Percentiles rank a stretch among this genome's conserved stretches.
phyloP scores from a whole-genome alignment of 805 yeast genomes.

The Ascoidea tarda region DNA sequence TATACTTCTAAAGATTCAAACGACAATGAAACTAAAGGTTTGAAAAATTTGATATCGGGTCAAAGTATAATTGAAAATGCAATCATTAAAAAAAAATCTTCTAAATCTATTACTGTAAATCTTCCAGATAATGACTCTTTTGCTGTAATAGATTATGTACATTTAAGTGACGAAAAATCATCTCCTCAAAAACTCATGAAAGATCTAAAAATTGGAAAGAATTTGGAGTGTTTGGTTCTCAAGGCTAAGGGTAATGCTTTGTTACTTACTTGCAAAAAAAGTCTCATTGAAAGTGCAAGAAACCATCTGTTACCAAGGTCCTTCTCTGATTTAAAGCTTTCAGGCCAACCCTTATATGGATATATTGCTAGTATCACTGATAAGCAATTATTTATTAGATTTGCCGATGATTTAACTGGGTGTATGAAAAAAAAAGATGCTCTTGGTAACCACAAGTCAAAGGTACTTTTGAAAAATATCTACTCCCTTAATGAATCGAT shows the following conservation, averaged over 20 bases:
- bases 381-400: conserved; percentile 72
- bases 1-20: conserved; percentile 52
- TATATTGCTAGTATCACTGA: conserved; percentile 67
- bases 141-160: conserved; percentile 65
- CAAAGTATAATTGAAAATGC: conserved; percentile 42
- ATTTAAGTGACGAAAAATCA: conserved; percentile 62
- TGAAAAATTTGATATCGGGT: conserved; percentile 42
- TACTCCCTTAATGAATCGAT: conserved; percentile 62
- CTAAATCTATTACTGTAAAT: conserved; percentile 59
- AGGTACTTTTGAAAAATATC: conserved; percentile 35
- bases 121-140: conserved; percentile 33
- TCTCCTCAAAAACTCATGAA: conserved; percentile 52
- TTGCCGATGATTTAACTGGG: conserved; percentile 72
- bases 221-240: conserved; percentile 44
- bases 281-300: conserved; percentile 53
- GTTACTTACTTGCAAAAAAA: conserved; percentile 47
- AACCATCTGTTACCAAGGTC: conserved; percentile 36
- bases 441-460: conserved; percentile 26
- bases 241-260: conserved; percentile 52
- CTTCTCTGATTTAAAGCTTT: conserved; percentile 41
- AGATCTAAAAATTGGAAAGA: conserved; percentile 51
- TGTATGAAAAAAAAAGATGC: conserved; percentile 67
- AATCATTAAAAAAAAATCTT: conserved; percentile 54
- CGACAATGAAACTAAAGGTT: conserved; percentile 21
- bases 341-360: conserved; percentile 44